Conservation (phyloP, 345 rosid genomes). For the Eucalyptus regnans region DNA sequence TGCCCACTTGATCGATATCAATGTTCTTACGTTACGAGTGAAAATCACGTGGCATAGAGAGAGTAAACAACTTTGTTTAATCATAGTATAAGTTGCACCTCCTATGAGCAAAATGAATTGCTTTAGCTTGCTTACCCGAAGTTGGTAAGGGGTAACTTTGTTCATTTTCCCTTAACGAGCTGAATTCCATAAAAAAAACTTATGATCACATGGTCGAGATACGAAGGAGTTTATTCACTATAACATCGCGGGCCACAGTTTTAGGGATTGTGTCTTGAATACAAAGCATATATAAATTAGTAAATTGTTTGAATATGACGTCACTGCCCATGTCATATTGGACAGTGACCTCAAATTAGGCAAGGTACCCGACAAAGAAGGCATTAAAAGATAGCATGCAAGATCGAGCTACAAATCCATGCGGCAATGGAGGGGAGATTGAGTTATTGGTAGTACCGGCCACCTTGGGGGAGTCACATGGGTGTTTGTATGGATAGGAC, state of each 20-base stretch:
- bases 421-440: neutral
- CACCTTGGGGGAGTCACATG: neutral
- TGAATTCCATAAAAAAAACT: no score
- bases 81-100: neutral
- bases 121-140: neutral
- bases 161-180: neutral
- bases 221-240: no score
- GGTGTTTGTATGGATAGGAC: neutral
- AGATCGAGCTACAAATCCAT: neutral
- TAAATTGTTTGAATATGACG: neutral
- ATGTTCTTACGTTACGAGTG: neutral
- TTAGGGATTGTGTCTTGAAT: neutral
- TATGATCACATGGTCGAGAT: neutral
- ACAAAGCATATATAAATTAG: neutral
- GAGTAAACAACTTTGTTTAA: neutral
- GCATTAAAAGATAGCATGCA: neutral
- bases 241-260: neutral
- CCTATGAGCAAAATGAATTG: neutral
- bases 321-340: neutral
- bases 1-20: neutral
- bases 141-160: neutral
- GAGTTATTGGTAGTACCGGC: neutral
- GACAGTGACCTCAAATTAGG: neutral
- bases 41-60: neutral
- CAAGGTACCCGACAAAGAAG: neutral